Conservation (phyloP, 2,329 filamentous ascomycete species). For the Hypoxylon sp. region DNA sequence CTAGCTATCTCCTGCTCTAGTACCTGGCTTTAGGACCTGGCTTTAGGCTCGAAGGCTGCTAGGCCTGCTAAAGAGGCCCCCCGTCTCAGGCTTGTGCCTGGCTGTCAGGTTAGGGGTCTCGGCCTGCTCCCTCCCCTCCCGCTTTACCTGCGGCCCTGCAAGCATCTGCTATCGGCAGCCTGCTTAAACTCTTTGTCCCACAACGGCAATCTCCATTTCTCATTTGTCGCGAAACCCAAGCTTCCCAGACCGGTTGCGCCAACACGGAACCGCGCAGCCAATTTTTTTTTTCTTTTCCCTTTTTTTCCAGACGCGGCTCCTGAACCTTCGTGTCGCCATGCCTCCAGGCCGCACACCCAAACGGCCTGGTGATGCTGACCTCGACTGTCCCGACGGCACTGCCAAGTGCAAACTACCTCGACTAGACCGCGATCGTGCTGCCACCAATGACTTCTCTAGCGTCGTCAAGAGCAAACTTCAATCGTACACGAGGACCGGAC, state of each 20-base stretch:
- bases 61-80: not conserved
- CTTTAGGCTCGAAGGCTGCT: not conserved
- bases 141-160: too few relatives aligned
- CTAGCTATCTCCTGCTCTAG: not conserved
- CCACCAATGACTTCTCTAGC: conserved; percentile 59
- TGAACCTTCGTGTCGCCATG: conserved; percentile 44
- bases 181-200: too few relatives aligned
- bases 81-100: too few relatives aligned
- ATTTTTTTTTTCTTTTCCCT: too few relatives aligned
- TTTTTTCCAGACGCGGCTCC: too few relatives aligned
- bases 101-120: too few relatives aligned
- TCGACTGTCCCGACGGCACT: conserved; percentile 46
- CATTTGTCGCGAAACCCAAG: conserved; percentile 34
- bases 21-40: not conserved
- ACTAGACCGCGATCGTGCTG: conserved; percentile 54
- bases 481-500: conserved; percentile 72
- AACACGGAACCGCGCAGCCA: conserved; percentile 20
- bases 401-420: conserved; percentile 58
- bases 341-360: conserved; percentile 54
- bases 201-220: conserved; percentile 35
- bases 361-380: conserved; percentile 53
- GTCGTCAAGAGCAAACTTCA: conserved; percentile 64
- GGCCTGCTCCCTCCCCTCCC: too few relatives aligned
- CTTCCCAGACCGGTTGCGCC: conserved; percentile 33
- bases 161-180: too few relatives aligned